phyloP scores from a whole-genome alignment of 805 yeast genomes.

The Cyberlindnera subsufficiens region DNA sequence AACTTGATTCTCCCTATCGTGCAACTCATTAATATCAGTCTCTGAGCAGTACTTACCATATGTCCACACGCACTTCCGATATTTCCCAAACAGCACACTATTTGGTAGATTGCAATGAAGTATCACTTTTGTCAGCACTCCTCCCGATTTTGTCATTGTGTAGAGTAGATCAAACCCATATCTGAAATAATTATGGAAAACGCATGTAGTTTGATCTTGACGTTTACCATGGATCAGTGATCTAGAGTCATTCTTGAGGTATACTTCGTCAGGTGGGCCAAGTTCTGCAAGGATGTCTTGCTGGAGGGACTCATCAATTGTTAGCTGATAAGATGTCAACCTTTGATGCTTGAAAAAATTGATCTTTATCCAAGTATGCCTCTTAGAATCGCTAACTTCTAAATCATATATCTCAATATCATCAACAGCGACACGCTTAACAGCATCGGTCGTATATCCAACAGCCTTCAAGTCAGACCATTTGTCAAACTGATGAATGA shows the following conservation, averaged over 20 bases:
- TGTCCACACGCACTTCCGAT: conserved; percentile 35
- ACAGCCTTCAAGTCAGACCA: conserved; percentile 23
- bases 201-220: background rate
- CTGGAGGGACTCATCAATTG: conserved; percentile 41
- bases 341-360: conserved; percentile 24
- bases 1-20: conserved; percentile 4
- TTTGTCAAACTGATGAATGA: conserved; percentile 10
- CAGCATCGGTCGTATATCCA: background rate
- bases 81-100: conserved; percentile 46
- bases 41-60: background rate
- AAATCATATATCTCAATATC: conserved; percentile 11
- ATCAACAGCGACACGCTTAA: background rate
- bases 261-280: conserved; percentile 54
- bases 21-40: background rate
- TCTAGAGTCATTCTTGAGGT: conserved; percentile 38
- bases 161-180: conserved; percentile 52
- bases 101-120: conserved; percentile 48
- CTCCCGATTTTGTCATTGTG: conserved; percentile 24
- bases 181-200: conserved; percentile 52
- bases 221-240: conserved; percentile 30
- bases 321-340: conserved; percentile 15
- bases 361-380: conserved; percentile 3
- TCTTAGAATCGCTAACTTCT: conserved; percentile 1
- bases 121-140: conserved; percentile 37
- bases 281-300: conserved; percentile 40